Evolutionary conservation across 768 basidiomycete genomes (phyloP).

Genomic region (Collybia mongolica): DNA sequence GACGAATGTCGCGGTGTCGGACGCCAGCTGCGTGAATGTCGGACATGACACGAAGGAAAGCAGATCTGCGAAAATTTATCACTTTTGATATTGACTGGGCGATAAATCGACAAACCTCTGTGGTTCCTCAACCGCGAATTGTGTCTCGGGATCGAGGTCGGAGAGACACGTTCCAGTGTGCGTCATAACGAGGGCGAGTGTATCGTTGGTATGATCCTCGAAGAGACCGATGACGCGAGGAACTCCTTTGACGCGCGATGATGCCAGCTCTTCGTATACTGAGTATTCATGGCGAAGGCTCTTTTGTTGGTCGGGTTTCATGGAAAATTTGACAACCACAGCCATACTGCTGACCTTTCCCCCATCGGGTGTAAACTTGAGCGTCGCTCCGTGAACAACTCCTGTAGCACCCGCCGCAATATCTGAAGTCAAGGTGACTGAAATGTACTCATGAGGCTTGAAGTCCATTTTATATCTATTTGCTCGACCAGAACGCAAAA

Average conservation of each 20-base stretch:
- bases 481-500: too few relatives aligned
- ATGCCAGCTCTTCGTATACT: constrained; percentile 13
- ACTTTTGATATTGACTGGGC: neutral
- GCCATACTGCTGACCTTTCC: too few relatives aligned
- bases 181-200: constrained; percentile 16
- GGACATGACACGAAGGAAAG: constrained; percentile 11
- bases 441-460: too few relatives aligned
- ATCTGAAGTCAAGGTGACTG: too few relatives aligned
- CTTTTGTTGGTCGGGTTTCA: constrained; percentile 2
- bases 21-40: constrained; percentile 22
- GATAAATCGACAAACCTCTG: constrained; percentile 2
- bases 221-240: constrained; percentile 14
- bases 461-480: too few relatives aligned
- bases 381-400: too few relatives aligned
- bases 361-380: too few relatives aligned
- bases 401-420: too few relatives aligned
- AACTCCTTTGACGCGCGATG: constrained; percentile 8
- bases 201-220: constrained; percentile 7
- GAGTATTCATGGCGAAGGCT: constrained; percentile 14
- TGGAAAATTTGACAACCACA: too few relatives aligned
- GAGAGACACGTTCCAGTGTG: constrained; percentile 8
- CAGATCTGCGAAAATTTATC: constrained; percentile 9
- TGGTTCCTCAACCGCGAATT: neutral
- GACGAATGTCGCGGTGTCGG: constrained; percentile 22
- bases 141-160: neutral